Conservation (phyloP, 108 stramenopile species). For the Pseudonitzschia delicatissima region DNA sequence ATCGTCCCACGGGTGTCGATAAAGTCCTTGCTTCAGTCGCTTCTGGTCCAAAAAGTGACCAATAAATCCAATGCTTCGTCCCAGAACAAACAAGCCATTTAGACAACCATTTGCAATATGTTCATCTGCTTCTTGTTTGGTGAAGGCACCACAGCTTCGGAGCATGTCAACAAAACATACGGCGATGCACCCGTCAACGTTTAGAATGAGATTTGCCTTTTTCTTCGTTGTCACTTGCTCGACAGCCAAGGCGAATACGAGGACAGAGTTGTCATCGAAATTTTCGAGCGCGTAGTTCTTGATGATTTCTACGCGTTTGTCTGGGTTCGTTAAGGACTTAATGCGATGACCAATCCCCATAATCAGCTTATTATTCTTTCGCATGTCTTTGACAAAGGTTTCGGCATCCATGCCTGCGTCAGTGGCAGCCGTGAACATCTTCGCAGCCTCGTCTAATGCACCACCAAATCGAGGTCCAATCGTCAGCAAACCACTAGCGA, state of each 20-base stretch:
- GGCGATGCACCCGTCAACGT: conserved; percentile 94
- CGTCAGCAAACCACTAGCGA: conserved; percentile 81
- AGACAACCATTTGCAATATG: conserved; percentile 84
- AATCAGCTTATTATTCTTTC: conserved; percentile 82
- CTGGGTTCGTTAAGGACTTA: conserved; percentile 82
- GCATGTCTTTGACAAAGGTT: conserved; percentile 79
- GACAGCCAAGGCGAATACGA: conserved; percentile 85
- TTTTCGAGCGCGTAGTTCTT: conserved; percentile 81
- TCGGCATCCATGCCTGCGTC: conserved; percentile 66
- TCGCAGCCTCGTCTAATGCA: conserved; percentile 82
- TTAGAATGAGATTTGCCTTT: conserved; percentile 85
- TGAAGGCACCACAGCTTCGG: conserved; percentile 87
- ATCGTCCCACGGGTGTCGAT: conserved; percentile 92
- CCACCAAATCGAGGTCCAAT: conserved; percentile 94
- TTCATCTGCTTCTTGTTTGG: conserved; percentile 82
- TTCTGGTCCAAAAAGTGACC: conserved; percentile 92
- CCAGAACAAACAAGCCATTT: conserved; percentile 89
- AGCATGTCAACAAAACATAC: conserved; percentile 91
- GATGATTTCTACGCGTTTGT: conserved; percentile 85
- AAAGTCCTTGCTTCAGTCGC: conserved; percentile 88
- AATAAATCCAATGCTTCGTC: conserved; percentile 86
- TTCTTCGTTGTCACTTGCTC: conserved; percentile 90
- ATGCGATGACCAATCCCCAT: conserved; percentile 93
- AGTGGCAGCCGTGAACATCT: conserved; percentile 69
- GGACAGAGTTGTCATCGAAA: conserved; percentile 78